Evolutionary conservation across 768 basidiomycete species (phyloP).

Genomic region (Macrocybe gigantea): DNA sequence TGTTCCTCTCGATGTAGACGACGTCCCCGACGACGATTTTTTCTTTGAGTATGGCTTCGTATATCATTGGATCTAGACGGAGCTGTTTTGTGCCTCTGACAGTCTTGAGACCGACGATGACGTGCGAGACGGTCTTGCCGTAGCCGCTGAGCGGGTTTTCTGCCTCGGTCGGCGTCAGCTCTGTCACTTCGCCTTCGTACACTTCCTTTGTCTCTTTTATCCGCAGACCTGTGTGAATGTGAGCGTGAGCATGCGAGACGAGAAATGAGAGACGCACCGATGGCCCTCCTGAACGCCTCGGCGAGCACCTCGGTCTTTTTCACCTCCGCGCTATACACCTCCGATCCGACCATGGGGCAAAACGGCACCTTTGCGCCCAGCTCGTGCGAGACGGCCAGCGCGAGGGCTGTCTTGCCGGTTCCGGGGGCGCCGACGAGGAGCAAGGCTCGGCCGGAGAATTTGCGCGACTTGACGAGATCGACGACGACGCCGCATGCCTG

Average conservation of each 20-base stretch:
- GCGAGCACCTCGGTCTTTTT: conserved; percentile 99
- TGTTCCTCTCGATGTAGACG: conserved; percentile 90
- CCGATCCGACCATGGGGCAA: conserved; percentile 97
- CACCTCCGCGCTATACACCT: conserved; percentile 95
- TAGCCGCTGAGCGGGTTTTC: conserved; percentile 98
- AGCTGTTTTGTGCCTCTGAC: conserved; percentile 91
- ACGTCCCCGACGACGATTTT: conserved; percentile 96
- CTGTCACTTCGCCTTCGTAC: conserved; percentile 97
- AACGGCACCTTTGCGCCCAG: conserved; percentile 94
- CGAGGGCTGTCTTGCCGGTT: conserved; percentile 96
- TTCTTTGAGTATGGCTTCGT: conserved; percentile 96
- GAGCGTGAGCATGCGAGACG: conserved; percentile 1
- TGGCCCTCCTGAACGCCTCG: conserved; percentile 91
- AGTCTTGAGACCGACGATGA: conserved; percentile 93
- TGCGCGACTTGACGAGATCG: conserved; percentile 84
- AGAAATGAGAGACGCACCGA: conserved; percentile 54
- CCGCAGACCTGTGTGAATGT: conserved; percentile 55
- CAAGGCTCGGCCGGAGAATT: conserved; percentile 90
- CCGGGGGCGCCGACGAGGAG: conserved; percentile 94
- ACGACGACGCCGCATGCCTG: conserved; percentile 91
- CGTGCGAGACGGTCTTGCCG: conserved; percentile 98
- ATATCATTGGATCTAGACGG: conserved; percentile 89
- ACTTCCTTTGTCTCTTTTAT: conserved; percentile 99
- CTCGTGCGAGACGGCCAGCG: conserved; percentile 93
- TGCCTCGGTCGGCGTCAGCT: conserved; percentile 91